Evolutionary conservation across 768 basidiomycete genomes (phyloP), one percentile per base, ranked within the genome.

Genomic region (Calocybe indica): DNA sequence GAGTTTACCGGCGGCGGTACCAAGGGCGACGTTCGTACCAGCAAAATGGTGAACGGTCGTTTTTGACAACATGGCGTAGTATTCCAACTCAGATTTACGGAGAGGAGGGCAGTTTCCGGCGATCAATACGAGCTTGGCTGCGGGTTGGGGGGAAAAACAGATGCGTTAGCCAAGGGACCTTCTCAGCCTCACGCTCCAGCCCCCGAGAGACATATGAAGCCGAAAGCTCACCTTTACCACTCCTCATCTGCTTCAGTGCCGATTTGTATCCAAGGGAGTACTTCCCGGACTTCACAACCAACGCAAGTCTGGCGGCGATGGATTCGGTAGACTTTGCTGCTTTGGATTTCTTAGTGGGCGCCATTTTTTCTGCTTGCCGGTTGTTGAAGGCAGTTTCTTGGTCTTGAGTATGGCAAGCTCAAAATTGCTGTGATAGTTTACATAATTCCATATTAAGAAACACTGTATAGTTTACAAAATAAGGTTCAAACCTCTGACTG

Each of bases 11-110:
- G 96, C 94, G 68, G 96, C 96, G 43, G 96, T 99, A 49, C 96
- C 96, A 55, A 99, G 87, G 51, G 95, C 90, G 58, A 98, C 92
- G 66, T 99, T 99, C 54, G 93, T 93, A 55, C 96, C 96, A 55
- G 83, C 78, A 69, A 96, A 99, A 76, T 98, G 94, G 74, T 98
- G 96, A 48, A 98, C 95, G 49, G 89, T 83, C 49, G 95, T 98
- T 79, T 99, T 99, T 58, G 93, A 96, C 66, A 99, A 80, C 94
- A 96, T 96, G 74, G 93, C 96, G 67, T 98, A 99, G 79, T 98
- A 99, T 78, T 99, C 96, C 50, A 99, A 80, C 79, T 99, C 96
- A 52, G 95, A 97, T 71, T 96, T 96, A 70, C 96, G 92, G 53
- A 99, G 83, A 53, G 96, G 96, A 49, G 96, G 96, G 76, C 93